These are phyloP conservation scores for Phytophthora pseudosyringae DNA, from an alignment of 352 stramenopile genomes.

Conservation along the genomic window DNA sequence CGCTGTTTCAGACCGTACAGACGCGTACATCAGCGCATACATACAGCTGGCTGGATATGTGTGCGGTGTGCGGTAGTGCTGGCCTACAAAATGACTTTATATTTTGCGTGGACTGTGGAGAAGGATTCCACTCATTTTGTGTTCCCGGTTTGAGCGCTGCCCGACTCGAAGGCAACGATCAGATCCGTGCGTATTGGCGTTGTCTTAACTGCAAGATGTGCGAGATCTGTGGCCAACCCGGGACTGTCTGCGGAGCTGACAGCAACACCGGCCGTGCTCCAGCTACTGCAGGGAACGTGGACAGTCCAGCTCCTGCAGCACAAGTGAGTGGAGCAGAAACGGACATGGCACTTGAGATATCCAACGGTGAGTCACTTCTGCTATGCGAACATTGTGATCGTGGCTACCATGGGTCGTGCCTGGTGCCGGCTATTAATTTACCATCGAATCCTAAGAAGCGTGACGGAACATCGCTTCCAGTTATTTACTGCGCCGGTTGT, in stretches of 20 bases:
- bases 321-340: constrained; percentile 7
- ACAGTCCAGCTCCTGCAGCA: constrained; percentile 14
- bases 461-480: constrained; percentile 15
- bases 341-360: constrained; percentile 7
- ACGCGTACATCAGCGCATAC: constrained; percentile 81
- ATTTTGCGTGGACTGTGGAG: constrained; percentile 97
- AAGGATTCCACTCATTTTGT: constrained; percentile 96
- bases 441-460: constrained; percentile 15
- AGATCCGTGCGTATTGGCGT: constrained; percentile 87
- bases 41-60: constrained; percentile 94
- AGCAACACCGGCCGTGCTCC: constrained; percentile 11
- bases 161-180: constrained; percentile 42
- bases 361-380: constrained; percentile 34
- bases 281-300: constrained; percentile 30
- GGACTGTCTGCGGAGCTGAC: constrained; percentile 20
- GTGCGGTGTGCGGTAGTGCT: constrained; percentile 89
- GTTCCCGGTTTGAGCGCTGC: constrained; percentile 46
- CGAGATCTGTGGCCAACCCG: constrained; percentile 88
- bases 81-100: constrained; percentile 85
- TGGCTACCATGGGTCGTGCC: constrained; percentile 60
- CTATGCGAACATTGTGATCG: constrained; percentile 60
- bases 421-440: constrained; percentile 48
- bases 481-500: constrained; percentile 75
- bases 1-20: constrained; percentile 77
- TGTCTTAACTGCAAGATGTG: constrained; percentile 97